Percentiles rank a stretch among this genome's conserved stretches.
phyloP scores from a whole-genome alignment of 2,329 filamentous ascomycete species.

The Hypoxylon sp. region DNA sequence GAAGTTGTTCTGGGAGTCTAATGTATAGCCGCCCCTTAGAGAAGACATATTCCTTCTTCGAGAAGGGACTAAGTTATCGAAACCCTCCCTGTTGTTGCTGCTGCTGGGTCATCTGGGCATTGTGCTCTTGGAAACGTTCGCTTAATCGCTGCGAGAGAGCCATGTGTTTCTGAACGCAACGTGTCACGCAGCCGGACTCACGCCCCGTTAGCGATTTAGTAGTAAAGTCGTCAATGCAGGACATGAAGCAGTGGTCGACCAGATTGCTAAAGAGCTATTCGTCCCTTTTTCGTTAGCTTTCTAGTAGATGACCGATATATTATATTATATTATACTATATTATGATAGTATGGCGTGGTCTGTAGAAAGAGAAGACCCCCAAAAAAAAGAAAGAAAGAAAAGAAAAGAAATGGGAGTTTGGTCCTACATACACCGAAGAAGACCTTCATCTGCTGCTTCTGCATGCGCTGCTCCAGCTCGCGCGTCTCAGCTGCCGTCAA shows the following conservation, averaged over 20 bases:
- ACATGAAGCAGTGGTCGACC: slow-evolving; percentile 92
- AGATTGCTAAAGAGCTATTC: slow-evolving; percentile 74
- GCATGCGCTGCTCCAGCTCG: slow-evolving; percentile 94
- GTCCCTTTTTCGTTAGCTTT: slow-evolving; percentile 8
- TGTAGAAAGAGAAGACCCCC: too few species aligned
- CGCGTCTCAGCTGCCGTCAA: slow-evolving; percentile 87
- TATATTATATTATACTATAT: background rate
- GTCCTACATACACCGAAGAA: slow-evolving; percentile 87
- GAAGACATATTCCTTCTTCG: background rate
- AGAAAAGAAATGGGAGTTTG: slow-evolving; percentile 24
- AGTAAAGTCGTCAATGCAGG: slow-evolving; percentile 98
- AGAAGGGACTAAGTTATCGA: slow-evolving; percentile 55
- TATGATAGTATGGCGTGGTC: slow-evolving; percentile 2
- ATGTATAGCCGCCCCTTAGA: slow-evolving; percentile 9
- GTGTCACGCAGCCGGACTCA: slow-evolving; percentile 92
- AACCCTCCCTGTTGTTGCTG: slow-evolving; percentile 61
- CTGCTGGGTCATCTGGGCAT: slow-evolving; percentile 71
- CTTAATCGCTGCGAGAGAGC: slow-evolving; percentile 91
- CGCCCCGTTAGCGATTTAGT: slow-evolving; percentile 91
- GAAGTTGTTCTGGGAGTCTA: background rate
- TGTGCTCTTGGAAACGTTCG: slow-evolving; percentile 86
- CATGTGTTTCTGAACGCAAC: slow-evolving; percentile 97
- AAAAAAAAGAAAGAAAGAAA: too few species aligned
- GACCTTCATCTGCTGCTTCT: slow-evolving; percentile 98
- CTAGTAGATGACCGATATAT: background rate